Evolutionary conservation across 1,284 basidiomycete species (phyloP).

Genomic region (Pseudozyma pruni): DNA sequence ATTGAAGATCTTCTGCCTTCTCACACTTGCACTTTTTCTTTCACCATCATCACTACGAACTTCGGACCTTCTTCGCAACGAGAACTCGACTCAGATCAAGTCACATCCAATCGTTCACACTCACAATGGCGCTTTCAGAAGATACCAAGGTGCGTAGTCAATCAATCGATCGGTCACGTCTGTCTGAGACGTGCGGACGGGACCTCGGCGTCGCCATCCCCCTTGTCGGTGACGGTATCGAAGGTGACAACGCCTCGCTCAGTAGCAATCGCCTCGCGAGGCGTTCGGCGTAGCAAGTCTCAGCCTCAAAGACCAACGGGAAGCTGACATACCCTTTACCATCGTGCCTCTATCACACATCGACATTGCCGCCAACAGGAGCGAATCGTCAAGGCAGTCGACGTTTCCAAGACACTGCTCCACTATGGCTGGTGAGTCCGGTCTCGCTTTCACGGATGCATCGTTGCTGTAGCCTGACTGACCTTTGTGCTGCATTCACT

Average conservation of each 20-base stretch:
- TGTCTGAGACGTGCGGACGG: too few relatives aligned
- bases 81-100: conserved; percentile 1
- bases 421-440: conserved; percentile 63
- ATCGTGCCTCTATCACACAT: too few relatives aligned
- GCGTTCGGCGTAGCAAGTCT: too few relatives aligned
- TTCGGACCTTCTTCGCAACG: not conserved
- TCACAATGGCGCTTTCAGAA: conserved; percentile 60
- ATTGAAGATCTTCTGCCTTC: not conserved
- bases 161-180: not conserved
- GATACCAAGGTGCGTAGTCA: conserved; percentile 60
- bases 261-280: too few relatives aligned
- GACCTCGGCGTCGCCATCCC: too few relatives aligned
- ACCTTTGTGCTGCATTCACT: not conserved
- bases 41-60: conserved; percentile 1
- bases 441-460: not conserved
- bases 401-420: conserved; percentile 63
- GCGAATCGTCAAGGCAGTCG: conserved; percentile 61
- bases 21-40: conserved; percentile 2
- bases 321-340: not conserved
- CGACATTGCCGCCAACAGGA: conserved; percentile 37
- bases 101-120: not conserved
- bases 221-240: too few relatives aligned
- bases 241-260: too few relatives aligned
- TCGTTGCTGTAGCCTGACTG: not conserved
- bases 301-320: not conserved